Base-by-base conservation (phyloP, 495 filamentous ascomycete species). In the Cercophora samala region DNA sequence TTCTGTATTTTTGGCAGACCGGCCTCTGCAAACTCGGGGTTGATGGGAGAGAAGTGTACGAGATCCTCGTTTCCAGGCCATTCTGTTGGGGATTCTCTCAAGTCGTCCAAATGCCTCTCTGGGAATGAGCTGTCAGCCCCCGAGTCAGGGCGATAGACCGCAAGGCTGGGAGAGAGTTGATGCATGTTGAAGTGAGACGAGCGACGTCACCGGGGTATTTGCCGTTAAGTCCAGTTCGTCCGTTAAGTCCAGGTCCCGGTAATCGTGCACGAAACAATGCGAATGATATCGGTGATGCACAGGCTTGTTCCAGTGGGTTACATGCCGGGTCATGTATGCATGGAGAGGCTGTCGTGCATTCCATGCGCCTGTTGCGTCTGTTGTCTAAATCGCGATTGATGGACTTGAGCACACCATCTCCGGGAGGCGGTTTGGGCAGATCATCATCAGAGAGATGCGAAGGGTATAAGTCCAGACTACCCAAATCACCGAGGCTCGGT, bases 41-140 rank as follows among this genome's bases (percentile, higher is more conserved):
- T 65, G 32, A 64, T 58, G 63, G 15, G 42, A 13, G 63, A 26
- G 37, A 62, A 54, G 11, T 25, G 37, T 18, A 51, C 17, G 19
- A 65, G 63, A 17, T 68, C 69, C 51, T 73, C 69, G 46, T 64
- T 60, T 17, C 61, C 64, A 29, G 69, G 58, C 63, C 58, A 70
- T 19, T 24, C 63, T 19, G 53, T 21, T 4, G 53, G 53, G 6
- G 53, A 24, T 15, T 21, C 29, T 55, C 56, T 53, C 42, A 21
- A 6, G n/a, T 56, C 53, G 22, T 62, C 60, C 19, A 73, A 63
- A 46, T 73, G 69, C 37, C 72, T 66, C 58, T 73, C 72, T 1
- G 72, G 72, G 61, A 74, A 74, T 18, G 72, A 74, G 59, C 64
- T 70, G 55, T 72, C 70, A 21, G 66, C 21, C 63, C 54, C 69